Evolutionary conservation across 495 filamentous ascomycete species (phyloP).

Genomic region (Hyaloscypha variabilis): DNA sequence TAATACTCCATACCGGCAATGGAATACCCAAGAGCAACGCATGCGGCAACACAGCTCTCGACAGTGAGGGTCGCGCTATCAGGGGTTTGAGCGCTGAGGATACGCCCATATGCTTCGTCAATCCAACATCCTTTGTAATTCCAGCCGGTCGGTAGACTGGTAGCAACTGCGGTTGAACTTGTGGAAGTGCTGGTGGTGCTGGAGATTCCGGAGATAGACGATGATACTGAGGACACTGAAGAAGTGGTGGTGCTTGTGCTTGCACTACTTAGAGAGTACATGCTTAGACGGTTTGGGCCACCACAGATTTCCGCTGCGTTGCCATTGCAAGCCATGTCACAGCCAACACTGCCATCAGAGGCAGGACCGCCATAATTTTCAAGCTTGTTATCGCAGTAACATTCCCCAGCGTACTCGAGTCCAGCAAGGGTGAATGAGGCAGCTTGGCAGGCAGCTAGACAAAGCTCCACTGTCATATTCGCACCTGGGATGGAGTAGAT

Average conservation of each 20-base stretch:
- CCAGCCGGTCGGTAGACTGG: conserved; percentile 24
- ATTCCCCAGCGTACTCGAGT: conserved; percentile 47
- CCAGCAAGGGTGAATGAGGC: conserved; percentile 52
- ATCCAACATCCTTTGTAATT: conserved; percentile 20
- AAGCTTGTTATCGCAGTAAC: conserved; percentile 46
- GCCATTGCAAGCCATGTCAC: conserved; percentile 44
- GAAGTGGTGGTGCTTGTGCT: not conserved
- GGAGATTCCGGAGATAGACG: no score
- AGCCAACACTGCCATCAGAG: conserved; percentile 35
- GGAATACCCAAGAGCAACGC: conserved; percentile 51
- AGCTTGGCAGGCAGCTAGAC: conserved; percentile 44
- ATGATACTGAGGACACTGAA: no score
- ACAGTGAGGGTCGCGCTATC: conserved; percentile 41
- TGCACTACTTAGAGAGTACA: conserved; percentile 40
- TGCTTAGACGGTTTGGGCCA: conserved; percentile 52
- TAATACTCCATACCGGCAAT: conserved; percentile 69
- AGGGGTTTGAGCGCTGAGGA: conserved; percentile 21
- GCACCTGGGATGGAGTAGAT: no score
- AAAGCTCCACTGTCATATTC: conserved; percentile 38
- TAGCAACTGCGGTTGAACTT: not conserved
- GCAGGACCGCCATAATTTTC: conserved; percentile 33
- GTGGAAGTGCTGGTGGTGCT: not conserved
- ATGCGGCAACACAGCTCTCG: conserved; percentile 57
- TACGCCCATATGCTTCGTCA: conserved; percentile 25
- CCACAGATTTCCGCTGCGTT: conserved; percentile 48